Evolutionary conservation across 2,329 filamentous ascomycete genomes (phyloP).

Genomic region (Metarhizium brunneum): DNA sequence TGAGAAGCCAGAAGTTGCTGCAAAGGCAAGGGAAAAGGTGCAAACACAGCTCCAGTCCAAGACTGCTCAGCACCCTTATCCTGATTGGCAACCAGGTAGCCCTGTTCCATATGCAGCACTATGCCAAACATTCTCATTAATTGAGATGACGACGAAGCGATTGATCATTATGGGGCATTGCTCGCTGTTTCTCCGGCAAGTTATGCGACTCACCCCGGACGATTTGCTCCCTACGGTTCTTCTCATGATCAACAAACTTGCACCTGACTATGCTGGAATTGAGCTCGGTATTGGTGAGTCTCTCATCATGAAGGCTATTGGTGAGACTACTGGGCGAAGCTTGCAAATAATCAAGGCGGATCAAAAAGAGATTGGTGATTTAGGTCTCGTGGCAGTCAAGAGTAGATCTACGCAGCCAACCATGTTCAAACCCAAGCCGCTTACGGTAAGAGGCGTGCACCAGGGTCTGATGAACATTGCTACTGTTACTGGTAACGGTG

Average conservation of each 20-base stretch:
- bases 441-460: conserved; percentile 81
- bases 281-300: conserved; percentile 98
- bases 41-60: conserved; percentile 64
- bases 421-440: conserved; percentile 93
- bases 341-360: conserved; percentile 86
- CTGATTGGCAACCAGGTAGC: conserved; percentile 83
- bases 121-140: conserved; percentile 86
- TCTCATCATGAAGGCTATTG: conserved; percentile 96
- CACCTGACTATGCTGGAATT: conserved; percentile 91
- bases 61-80: conserved; percentile 67
- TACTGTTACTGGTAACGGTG: conserved; percentile 74
- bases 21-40: conserved; percentile 70
- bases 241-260: conserved; percentile 96
- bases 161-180: conserved; percentile 83
- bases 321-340: conserved; percentile 84
- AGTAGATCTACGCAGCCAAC: conserved; percentile 91
- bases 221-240: conserved; percentile 84
- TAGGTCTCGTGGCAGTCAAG: conserved; percentile 90
- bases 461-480: conserved; percentile 84
- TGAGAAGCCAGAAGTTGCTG: conserved; percentile 59
- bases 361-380: conserved; percentile 91
- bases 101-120: conserved; percentile 92
- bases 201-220: conserved; percentile 79
- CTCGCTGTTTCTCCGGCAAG: conserved; percentile 83
- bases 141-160: conserved; percentile 91